Conservation (phyloP, 805 yeast genomes). For the Pichia californica region DNA sequence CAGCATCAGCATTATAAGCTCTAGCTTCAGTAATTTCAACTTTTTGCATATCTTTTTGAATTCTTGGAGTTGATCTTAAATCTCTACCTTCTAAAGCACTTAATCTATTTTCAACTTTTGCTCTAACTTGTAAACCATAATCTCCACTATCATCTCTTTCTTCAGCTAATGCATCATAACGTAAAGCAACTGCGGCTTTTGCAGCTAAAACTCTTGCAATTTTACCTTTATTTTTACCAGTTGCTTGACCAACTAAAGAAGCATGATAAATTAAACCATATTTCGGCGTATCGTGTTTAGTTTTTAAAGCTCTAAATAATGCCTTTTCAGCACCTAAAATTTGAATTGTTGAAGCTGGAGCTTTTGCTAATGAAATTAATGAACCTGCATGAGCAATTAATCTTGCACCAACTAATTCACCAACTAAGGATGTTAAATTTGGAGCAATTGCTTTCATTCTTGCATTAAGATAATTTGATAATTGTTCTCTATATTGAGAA, state of each 20-base stretch:
- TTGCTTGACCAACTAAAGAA: constrained; percentile 94
- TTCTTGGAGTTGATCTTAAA: constrained; percentile 80
- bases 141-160: constrained; percentile 96
- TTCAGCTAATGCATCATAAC: constrained; percentile 96
- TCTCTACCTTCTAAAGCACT: constrained; percentile 97
- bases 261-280: constrained; percentile 97
- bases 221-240: constrained; percentile 97
- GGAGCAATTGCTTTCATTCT: constrained; percentile 99
- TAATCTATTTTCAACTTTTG: constrained; percentile 89
- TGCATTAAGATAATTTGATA: constrained; percentile 81
- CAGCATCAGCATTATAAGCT: constrained; percentile 95
- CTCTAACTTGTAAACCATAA: constrained; percentile 84
- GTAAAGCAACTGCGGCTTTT: constrained; percentile 92
- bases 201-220: constrained; percentile 98
- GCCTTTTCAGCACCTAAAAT: constrained; percentile 99
- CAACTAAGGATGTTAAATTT: constrained; percentile 89
- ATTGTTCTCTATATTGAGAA: constrained; percentile 93
- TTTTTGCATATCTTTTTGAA: constrained; percentile 77
- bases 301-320: constrained; percentile 94
- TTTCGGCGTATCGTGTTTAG: constrained; percentile 98
- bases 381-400: constrained; percentile 97
- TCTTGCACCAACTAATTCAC: constrained; percentile 98
- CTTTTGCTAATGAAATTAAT: constrained; percentile 88
- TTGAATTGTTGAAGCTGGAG: constrained; percentile 98
- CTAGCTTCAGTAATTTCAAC: constrained; percentile 78